Conservation (phyloP, 108 stramenopile genomes). For the Aurantiochytrium sp. region DNA sequence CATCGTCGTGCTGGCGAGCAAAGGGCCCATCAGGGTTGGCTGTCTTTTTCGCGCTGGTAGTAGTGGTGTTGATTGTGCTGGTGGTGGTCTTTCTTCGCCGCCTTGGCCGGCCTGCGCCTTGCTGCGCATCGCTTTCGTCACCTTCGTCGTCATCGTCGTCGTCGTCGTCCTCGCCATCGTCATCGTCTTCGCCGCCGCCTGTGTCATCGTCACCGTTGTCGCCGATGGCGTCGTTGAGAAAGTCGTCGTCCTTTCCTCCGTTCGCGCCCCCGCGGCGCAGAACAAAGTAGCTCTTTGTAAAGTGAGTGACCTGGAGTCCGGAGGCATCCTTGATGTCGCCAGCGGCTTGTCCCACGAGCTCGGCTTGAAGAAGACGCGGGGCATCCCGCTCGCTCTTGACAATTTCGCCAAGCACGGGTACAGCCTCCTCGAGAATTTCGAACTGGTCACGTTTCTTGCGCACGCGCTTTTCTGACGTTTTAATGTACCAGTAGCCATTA, state of each 20-base stretch:
- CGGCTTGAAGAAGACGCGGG: background rate
- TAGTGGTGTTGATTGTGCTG: too few species aligned
- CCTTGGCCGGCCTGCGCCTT: too few species aligned
- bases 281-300: background rate
- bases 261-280: background rate
- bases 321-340: background rate
- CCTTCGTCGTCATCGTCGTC: background rate
- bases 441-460: conserved; percentile 9
- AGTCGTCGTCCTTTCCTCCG: background rate
- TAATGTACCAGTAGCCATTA: background rate
- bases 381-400: background rate
- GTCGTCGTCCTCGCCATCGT: background rate
- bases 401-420: background rate
- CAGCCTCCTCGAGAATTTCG: background rate
- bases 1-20: background rate
- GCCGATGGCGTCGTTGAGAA: too few species aligned
- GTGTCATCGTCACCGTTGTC: too few species aligned
- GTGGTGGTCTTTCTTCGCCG: too few species aligned
- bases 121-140: background rate
- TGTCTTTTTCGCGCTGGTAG: too few species aligned
- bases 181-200: too few species aligned
- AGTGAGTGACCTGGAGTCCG: background rate
- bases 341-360: background rate
- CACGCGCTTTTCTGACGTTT: background rate
- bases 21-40: background rate